These are phyloP conservation scores for Penicillium freii DNA, from an alignment of 2,329 filamentous ascomycete genomes.

Conservation along the genomic window DNA sequence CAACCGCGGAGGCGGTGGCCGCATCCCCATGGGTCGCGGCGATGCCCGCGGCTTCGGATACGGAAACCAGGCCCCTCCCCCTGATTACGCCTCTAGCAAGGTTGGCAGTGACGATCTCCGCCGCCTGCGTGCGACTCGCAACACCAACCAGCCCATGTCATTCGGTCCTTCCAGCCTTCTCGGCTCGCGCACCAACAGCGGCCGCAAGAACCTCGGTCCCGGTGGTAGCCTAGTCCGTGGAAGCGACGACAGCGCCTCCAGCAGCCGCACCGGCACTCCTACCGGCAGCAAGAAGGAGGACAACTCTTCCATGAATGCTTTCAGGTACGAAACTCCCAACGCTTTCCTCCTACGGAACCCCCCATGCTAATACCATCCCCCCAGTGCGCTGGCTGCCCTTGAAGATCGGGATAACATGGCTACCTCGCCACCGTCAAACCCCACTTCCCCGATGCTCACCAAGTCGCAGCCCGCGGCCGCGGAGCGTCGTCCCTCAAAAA, in stretches of 20 bases:
- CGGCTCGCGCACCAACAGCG: slow-evolving; percentile 85
- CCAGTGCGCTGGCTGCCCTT: slow-evolving; percentile 49
- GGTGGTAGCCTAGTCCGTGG: slow-evolving; percentile 69
- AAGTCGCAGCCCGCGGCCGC: slow-evolving; percentile 47
- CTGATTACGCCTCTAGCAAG: slow-evolving; percentile 70
- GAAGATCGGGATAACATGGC: slow-evolving; percentile 48
- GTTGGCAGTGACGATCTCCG: slow-evolving; percentile 90
- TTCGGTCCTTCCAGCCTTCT: slow-evolving; percentile 87
- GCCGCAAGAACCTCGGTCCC: slow-evolving; percentile 68
- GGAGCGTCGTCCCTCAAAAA: slow-evolving; percentile 45
- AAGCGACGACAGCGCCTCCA: slow-evolving; percentile 80
- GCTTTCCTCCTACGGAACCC: background rate
- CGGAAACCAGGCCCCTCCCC: slow-evolving; percentile 65
- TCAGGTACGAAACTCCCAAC: slow-evolving; percentile 66
- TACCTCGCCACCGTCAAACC: slow-evolving; percentile 50
- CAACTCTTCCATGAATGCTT: slow-evolving; percentile 78
- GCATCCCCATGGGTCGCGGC: slow-evolving; percentile 73
- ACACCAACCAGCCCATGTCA: slow-evolving; percentile 60
- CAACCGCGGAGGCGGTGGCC: slow-evolving; percentile 63
- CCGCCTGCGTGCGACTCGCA: slow-evolving; percentile 65
- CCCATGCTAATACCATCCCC: slow-evolving; percentile 12
- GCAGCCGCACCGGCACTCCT: slow-evolving; percentile 86
- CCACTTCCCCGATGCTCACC: slow-evolving; percentile 47
- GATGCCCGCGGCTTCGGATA: slow-evolving; percentile 81
- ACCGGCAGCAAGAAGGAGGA: slow-evolving; percentile 64